These are phyloP conservation scores for Cantharellus anzutake DNA, from an alignment of 768 basidiomycete genomes.

Conservation along the genomic window DNA sequence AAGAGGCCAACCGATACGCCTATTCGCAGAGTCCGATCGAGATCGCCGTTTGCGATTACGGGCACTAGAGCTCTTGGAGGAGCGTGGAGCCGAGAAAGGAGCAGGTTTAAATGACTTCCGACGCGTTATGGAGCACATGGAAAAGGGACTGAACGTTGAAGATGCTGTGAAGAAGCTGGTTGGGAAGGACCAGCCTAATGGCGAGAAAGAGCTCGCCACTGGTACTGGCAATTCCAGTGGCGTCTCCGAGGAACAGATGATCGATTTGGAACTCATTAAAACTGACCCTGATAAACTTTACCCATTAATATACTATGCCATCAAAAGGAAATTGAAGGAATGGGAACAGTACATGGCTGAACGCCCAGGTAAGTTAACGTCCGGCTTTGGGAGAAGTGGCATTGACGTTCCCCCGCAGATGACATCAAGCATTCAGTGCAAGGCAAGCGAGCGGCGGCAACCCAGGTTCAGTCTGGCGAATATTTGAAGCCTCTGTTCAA, in stretches of 20 bases:
- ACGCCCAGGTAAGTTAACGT: constrained; percentile 47
- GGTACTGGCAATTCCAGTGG: constrained; percentile 22
- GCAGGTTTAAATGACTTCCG: constrained; percentile 84
- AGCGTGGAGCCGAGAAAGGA: constrained; percentile 59
- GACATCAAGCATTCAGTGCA: constrained; percentile 73
- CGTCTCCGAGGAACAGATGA: constrained; percentile 32
- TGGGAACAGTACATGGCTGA: constrained; percentile 95
- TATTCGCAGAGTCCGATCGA: constrained; percentile 92
- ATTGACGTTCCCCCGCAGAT: constrained; percentile 26
- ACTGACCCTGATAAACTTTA: constrained; percentile 89
- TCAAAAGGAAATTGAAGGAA: constrained; percentile 83
- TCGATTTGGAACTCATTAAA: constrained; percentile 72
- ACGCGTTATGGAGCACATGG: constrained; percentile 22
- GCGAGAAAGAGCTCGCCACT: constrained; percentile 8
- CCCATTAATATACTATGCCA: constrained; percentile 88
- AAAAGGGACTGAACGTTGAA: constrained; percentile 49
- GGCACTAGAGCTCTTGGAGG: constrained; percentile 89
- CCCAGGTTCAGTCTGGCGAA: constrained; percentile 86
- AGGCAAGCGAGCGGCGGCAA: constrained; percentile 87
- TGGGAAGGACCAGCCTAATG: constrained; percentile 16
- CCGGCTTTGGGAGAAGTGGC: not conserved
- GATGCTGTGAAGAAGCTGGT: constrained; percentile 52
- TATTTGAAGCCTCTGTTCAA: constrained; percentile 97
- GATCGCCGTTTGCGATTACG: constrained; percentile 77
- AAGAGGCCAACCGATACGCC: constrained; percentile 84